Base-by-base conservation (phyloP, 495 filamentous ascomycete species). In the Lichina pygmaea region DNA sequence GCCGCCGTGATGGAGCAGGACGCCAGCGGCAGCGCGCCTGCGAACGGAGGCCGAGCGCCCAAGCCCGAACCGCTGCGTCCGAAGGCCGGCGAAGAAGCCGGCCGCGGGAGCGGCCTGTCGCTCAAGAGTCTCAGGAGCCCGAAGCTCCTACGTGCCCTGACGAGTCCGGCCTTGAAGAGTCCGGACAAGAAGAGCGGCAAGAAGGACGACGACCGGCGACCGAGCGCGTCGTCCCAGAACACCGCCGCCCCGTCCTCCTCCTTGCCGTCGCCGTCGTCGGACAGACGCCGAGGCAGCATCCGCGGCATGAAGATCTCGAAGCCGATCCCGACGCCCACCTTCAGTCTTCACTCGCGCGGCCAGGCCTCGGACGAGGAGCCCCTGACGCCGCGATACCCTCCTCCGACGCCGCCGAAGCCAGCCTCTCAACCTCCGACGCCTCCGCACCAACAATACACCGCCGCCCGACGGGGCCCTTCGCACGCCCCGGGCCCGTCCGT, bases 1-100 rank as follows among this genome's bases (percentile, higher is more conserved):
- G 81, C 73, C 43, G 77, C 84, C 41, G 85, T 93, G 49, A 78
- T 92, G 79, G 81, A 81, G 60, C 78, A 48, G 17, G 46, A 48
- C 15, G 42, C 40, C 9, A 33, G 17, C 41, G 16, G 40, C 41
- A 41, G 38, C 38, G 24, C 24, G 24, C 24, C 24, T 24, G 24
- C 24, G 24, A 24, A 24, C 24, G 24, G 24, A 24, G 24, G 11
- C 11, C 36, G 36, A 39, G 36, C 11, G 36, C 36, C 10, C 36
- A 39, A 39, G 11, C 36, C 10, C 36, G 36, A 39, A 3, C 11
- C 13, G 11, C 36, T 11, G 13, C 36, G 36, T 15, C 10, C 36
- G 11, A 39, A 39, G 2, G 36, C 13, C 36, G 36, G 13, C 10
- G 36, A 39, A 39, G 10, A 15, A 39, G 13, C 36, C 13, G 36